Percentiles rank a stretch among this genome's conserved stretches.
These are phyloP conservation scores for Citrullus amarus DNA, from an alignment of 306 rosid genomes.

Conservation along the genomic window DNA sequence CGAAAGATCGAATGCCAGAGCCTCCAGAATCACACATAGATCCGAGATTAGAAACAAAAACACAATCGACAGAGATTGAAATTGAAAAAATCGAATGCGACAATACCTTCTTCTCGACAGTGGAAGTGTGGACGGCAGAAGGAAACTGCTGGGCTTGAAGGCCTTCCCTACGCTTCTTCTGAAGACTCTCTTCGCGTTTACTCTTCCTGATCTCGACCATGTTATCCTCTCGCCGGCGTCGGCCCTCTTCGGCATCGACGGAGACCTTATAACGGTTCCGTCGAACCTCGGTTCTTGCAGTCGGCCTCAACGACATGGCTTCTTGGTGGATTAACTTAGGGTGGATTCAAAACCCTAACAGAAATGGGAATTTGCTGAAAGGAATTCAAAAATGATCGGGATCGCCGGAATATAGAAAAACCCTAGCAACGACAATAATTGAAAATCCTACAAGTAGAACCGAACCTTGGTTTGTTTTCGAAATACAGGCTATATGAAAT, in stretches of 20 bases:
- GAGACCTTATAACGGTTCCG: conserved; percentile 76
- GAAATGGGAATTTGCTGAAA: neutral
- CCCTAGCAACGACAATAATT: conserved; percentile 16
- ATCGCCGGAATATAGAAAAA: conserved; percentile 7
- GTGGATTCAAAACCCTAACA: neutral
- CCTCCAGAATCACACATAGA: neutral
- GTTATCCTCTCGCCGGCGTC: conserved; percentile 61
- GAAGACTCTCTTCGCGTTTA: conserved; percentile 65
- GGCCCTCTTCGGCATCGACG: conserved; percentile 72
- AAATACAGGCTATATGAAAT: neutral
- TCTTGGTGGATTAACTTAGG: neutral
- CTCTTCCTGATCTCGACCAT: conserved; percentile 79
- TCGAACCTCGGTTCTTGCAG: conserved; percentile 60
- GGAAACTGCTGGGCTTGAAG: conserved; percentile 52
- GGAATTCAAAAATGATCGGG: neutral
- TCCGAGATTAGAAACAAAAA: neutral
- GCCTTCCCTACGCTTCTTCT: conserved; percentile 68
- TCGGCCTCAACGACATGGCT: conserved; percentile 57
- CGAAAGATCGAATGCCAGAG: neutral
- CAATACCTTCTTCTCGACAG: conserved; percentile 54
- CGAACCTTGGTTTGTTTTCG: neutral
- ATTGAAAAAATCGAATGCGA: conserved; percentile 1
- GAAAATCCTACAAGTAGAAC: neutral
- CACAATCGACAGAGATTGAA: neutral
- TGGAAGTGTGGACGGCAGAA: conserved; percentile 27